Base-by-base conservation (phyloP, 208 protist genomes). In the Novymonas esmeraldas region DNA sequence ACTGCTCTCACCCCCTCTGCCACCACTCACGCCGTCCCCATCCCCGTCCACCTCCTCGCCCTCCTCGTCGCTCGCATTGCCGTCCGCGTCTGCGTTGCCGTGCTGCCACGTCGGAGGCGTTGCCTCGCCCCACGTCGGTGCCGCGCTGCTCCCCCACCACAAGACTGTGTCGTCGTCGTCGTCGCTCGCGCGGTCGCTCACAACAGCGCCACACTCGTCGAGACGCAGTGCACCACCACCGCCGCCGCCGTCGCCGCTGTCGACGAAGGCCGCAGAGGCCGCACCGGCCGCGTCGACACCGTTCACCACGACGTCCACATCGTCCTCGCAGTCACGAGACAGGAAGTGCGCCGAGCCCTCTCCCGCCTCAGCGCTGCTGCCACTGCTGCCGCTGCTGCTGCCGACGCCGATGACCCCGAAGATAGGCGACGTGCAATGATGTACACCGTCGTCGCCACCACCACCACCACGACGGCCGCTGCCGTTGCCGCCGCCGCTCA, bases 401-500 rank as follows among this genome's bases (percentile, higher is more conserved):
- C 20, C 10, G 9, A 34, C 33, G 0, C 20, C 10, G 9, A 34
- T 22, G 7, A 58, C 38, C 33, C 9, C 52, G 16, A 46, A 33
- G 38, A 46, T 42, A 9, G 36, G 39, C 39, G 55, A 61, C 5
- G 36, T 1, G 28, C 13, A n/a, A n/a, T n/a, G n/a, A n/a, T n/a
- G n/a, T n/a, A n/a, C n/a, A n/a, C n/a, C n/a, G n/a, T n/a, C n/a
- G n/a, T n/a, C n/a, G n/a, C n/a, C n/a, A n/a, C n/a, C n/a, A n/a
- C n/a, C n/a, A n/a, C n/a, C n/a, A n/a, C n/a, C n/a, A n/a, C n/a
- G n/a, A n/a, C n/a, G n/a, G n/a, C n/a, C 42, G 14, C 24, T 31
- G 45, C 28, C 48, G 54, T 57, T 73, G 31, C 57, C 6, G 1
- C 38, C 39, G n/a, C 48, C 18, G 46, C 67, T 65, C 56, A 73